Conservation (phyloP, 768 basidiomycete genomes). For the Ramaria rubella region DNA sequence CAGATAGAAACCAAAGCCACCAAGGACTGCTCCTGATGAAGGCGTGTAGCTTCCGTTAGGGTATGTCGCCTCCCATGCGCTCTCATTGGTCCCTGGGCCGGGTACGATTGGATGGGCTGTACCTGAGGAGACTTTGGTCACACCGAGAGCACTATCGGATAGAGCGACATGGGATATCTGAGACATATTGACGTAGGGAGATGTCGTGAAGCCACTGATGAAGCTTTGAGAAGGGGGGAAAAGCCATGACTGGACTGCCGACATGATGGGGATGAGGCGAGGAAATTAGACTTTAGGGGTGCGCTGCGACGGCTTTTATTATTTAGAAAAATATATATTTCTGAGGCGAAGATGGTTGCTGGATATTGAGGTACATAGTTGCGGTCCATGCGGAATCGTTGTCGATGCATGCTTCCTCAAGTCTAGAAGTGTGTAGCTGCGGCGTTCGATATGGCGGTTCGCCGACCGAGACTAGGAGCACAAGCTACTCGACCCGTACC, state of each 20-base stretch:
- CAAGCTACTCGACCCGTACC: too few species aligned
- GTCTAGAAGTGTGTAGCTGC: too few species aligned
- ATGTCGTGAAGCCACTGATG: constrained; percentile 7
- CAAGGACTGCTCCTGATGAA: constrained; percentile 36
- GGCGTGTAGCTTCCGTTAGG: constrained; percentile 59
- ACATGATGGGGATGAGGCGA: neutral
- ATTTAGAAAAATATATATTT: too few species aligned
- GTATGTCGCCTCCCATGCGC: constrained; percentile 61
- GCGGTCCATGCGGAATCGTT: too few species aligned
- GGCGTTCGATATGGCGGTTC: too few species aligned
- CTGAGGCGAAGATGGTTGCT: too few species aligned
- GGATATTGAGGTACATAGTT: too few species aligned
- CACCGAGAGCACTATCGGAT: constrained; percentile 38
- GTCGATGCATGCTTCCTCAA: too few species aligned
- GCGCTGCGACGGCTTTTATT: too few species aligned
- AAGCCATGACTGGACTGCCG: constrained; percentile 2
- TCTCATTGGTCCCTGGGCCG: constrained; percentile 16
- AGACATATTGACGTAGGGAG: constrained; percentile 6
- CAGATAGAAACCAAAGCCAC: constrained; percentile 69
- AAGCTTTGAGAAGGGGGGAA: constrained; percentile 1
- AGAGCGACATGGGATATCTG: constrained; percentile 18
- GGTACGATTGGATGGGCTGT: constrained; percentile 28
- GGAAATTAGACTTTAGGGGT: too few species aligned
- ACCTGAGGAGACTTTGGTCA: constrained; percentile 40
- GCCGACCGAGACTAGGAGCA: too few species aligned